Percentiles rank a stretch among this genome's conserved stretches.
phyloP scores from a whole-genome alignment of 139 green algal species.

The Micractinium sp. region DNA sequence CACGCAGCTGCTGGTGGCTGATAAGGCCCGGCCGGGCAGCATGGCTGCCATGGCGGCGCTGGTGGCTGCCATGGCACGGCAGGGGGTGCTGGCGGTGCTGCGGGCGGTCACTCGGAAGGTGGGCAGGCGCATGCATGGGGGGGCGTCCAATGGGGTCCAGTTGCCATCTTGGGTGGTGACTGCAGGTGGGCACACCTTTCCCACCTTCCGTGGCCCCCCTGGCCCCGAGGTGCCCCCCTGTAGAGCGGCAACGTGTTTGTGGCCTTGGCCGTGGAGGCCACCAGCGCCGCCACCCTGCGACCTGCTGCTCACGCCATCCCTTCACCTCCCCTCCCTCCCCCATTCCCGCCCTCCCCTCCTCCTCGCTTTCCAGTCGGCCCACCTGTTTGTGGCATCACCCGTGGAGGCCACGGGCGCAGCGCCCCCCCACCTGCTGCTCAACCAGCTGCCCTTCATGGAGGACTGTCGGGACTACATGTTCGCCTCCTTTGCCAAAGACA shows the following conservation, averaged over 20 bases:
- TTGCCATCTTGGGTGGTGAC: no score
- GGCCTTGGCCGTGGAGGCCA: no score
- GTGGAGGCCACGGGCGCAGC: not conserved
- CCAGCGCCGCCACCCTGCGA: not conserved
- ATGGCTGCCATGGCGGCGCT: slow-evolving; percentile 28
- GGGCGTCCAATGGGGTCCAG: no score
- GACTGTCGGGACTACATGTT: slow-evolving; percentile 33
- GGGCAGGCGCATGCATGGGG: no score
- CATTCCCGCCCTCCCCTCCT: not conserved
- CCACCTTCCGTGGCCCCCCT: no score
- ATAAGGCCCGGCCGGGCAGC: slow-evolving; percentile 17
- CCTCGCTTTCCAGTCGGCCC: not conserved
- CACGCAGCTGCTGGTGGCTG: slow-evolving; percentile 17
- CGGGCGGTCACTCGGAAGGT: not conserved
- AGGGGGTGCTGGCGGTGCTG: slow-evolving; percentile 28
- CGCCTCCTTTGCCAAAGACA: not conserved
- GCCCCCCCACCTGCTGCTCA: slow-evolving; percentile 34
- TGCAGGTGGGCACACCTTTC: no score
- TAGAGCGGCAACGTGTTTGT: no score
- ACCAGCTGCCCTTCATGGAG: slow-evolving; percentile 35
- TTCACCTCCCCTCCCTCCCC: not conserved
- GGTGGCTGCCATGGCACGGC: slow-evolving; percentile 11
- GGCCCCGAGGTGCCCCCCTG: no score
- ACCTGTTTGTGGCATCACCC: not conserved
- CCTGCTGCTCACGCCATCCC: not conserved